Evolutionary conservation across 2,329 filamentous ascomycete genomes (phyloP), one percentile per base, ranked within the genome.

Genomic region (Emmonsia crescens): DNA sequence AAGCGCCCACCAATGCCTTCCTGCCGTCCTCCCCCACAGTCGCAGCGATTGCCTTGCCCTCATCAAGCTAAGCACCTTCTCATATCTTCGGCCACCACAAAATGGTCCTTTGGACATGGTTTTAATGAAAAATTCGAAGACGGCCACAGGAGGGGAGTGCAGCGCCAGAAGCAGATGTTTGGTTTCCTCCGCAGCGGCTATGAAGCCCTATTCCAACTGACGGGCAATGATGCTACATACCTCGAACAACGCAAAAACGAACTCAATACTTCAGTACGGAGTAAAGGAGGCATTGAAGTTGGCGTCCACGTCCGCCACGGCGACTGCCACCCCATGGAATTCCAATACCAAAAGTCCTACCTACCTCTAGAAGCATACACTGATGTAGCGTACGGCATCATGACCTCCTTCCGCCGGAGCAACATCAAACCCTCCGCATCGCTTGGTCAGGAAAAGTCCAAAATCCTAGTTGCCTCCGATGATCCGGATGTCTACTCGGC

Each of bases 231-330:
- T 67, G 79, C 79, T 19, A 74, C 77, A 1, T 91, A 93, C 69
- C 84, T 89, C 16, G 72, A 79, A 0, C 76, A 78, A 14, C 85
- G 88, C 0, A 76, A 85, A 5, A 74, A 77, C 33, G 80, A 85
- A 40, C 75, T 93, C 21, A 79, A 79, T 3, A 61, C 59, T 63
- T 77, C 79, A 0, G 73, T 69, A 31, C 64, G 75, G 44, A 71
- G 74, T 24, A 73, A 78, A 8, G 81, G 82, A 57, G 79, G 83
- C 19, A 77, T 80, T 3, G 73, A 83, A 38, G 78, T 95, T 46
- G 90, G 89, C 27, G 74, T 94, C 58, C 91, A 96, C 67, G 83
- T 96, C 62, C 88, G 91, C 14, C 88, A 86, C 61, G 91, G 91
- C 33, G 91, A 96, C 71, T 79, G 84, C 9, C 89, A 90, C 67